Conservation (phyloP, 1,284 basidiomycete species). For the Puccinia brachypodii region DNA sequence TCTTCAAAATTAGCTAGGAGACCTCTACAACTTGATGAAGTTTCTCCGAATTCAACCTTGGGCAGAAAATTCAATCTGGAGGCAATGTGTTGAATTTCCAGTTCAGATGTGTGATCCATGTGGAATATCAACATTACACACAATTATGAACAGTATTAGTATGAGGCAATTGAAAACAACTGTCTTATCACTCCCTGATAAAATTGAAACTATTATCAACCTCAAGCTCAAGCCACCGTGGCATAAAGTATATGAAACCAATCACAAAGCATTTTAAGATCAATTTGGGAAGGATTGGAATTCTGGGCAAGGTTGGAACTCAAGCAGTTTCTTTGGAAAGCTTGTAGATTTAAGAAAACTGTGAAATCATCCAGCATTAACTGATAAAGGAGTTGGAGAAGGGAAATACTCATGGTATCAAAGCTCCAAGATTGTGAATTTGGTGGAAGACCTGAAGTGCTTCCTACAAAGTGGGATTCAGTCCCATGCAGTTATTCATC, state of each 20-base stretch:
- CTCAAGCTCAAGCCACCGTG: not conserved
- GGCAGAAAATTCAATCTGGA: conserved; percentile 89
- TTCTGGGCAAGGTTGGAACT: not conserved
- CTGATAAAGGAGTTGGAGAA: not conserved
- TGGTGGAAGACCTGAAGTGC: not conserved
- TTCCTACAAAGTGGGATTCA: too few relatives aligned
- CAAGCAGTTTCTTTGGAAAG: not conserved
- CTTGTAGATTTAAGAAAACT: not conserved
- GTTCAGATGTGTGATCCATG: conserved; percentile 88
- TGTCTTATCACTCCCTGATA: not conserved
- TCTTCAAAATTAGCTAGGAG: conserved; percentile 97
- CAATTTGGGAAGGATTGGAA: not conserved
- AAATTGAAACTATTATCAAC: not conserved
- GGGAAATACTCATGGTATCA: not conserved
- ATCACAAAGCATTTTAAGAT: not conserved
- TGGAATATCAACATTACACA: conserved; percentile 75
- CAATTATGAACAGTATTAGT: not conserved
- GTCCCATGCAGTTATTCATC: too few relatives aligned
- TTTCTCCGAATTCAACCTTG: conserved; percentile 90
- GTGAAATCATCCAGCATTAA: not conserved
- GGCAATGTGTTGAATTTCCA: conserved; percentile 82
- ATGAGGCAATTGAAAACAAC: not conserved
- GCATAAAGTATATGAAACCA: not conserved
- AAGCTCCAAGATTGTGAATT: not conserved
- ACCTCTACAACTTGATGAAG: conserved; percentile 93